These are phyloP conservation scores for Wickerhamomyces strasburgensis DNA, from an alignment of 805 yeast genomes.

Conservation along the genomic window DNA sequence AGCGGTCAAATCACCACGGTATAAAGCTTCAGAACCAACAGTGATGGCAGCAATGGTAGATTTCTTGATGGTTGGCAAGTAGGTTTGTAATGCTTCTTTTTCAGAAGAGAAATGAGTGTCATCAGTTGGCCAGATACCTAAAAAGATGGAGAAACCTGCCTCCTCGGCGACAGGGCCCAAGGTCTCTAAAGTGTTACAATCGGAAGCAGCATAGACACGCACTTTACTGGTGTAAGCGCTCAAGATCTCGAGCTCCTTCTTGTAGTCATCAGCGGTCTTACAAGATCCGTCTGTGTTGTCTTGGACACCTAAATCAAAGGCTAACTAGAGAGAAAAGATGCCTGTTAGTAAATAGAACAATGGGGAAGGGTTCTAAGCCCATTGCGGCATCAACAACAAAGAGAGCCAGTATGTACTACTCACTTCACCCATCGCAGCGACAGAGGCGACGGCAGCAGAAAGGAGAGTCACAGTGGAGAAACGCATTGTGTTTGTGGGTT, in stretches of 20 bases:
- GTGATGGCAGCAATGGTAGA: constrained; percentile 69
- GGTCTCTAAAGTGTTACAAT: constrained; percentile 81
- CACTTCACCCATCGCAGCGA: constrained; percentile 55
- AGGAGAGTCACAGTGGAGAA: constrained; percentile 23
- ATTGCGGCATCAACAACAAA: not conserved
- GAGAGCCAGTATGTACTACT: constrained; percentile 16
- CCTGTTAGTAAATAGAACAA: constrained; percentile 2
- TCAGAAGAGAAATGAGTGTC: constrained; percentile 72
- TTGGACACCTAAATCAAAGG: constrained; percentile 84
- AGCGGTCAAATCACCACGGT: constrained; percentile 84
- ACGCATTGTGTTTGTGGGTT: constrained; percentile 16
- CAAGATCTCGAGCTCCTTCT: constrained; percentile 57
- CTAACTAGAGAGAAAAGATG: constrained; percentile 37
- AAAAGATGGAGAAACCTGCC: constrained; percentile 68
- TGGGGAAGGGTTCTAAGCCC: not conserved
- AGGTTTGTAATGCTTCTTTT: constrained; percentile 60
- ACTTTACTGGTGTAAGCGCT: constrained; percentile 57
- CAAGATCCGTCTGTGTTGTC: constrained; percentile 63
- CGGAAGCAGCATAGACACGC: constrained; percentile 89
- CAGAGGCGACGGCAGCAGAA: constrained; percentile 46
- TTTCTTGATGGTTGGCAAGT: constrained; percentile 69
- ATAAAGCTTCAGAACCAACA: constrained; percentile 94
- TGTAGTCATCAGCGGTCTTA: constrained; percentile 68
- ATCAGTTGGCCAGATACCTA: constrained; percentile 95
- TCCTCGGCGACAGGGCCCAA: constrained; percentile 84